Conservation (phyloP, 2,329 filamentous ascomycete genomes). For the Cladosporium cucumerinum region DNA sequence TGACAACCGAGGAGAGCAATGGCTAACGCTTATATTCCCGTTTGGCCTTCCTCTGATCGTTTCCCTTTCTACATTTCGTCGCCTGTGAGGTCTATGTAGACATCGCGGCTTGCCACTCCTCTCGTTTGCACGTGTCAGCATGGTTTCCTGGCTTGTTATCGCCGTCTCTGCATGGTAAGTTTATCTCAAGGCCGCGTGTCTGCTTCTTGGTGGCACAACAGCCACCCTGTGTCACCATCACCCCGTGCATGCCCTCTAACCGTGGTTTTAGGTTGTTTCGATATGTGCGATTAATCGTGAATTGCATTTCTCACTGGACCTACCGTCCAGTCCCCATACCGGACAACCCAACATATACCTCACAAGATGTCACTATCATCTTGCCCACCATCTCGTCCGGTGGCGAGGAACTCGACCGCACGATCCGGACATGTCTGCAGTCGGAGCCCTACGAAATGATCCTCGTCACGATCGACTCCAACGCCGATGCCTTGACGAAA, state of each 20-base stretch:
- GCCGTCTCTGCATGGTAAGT: slow-evolving; percentile 35
- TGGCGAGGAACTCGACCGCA: slow-evolving; percentile 77
- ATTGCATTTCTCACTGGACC: slow-evolving; percentile 78
- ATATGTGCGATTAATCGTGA: slow-evolving; percentile 80
- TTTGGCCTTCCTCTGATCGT: slow-evolving; percentile 17
- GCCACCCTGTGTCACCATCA: not conserved
- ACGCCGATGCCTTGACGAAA: slow-evolving; percentile 54
- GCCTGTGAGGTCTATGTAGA: slow-evolving; percentile 29
- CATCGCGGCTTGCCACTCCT: slow-evolving; percentile 27
- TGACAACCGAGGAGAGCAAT: slow-evolving; percentile 33
- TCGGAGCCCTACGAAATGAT: slow-evolving; percentile 71
- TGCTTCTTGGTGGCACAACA: not conserved
- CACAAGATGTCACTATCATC: slow-evolving; percentile 86
- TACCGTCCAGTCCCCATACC: slow-evolving; percentile 84
- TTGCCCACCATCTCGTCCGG: slow-evolving; percentile 88
- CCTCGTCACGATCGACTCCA: slow-evolving; percentile 81
- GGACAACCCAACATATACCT: slow-evolving; percentile 72
- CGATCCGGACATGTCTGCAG: slow-evolving; percentile 71
- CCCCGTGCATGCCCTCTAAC: not conserved
- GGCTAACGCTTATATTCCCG: slow-evolving; percentile 31
- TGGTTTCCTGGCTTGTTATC: slow-evolving; percentile 34
- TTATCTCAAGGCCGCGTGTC: not conserved
- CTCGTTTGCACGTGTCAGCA: slow-evolving; percentile 34
- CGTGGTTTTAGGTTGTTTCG: slow-evolving; percentile 67
- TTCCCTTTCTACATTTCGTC: slow-evolving; percentile 24